Evolutionary conservation across 1,284 basidiomycete species (phyloP), one percentile per base, ranked within the genome.

Genomic region (Gomphus bonarii): DNA sequence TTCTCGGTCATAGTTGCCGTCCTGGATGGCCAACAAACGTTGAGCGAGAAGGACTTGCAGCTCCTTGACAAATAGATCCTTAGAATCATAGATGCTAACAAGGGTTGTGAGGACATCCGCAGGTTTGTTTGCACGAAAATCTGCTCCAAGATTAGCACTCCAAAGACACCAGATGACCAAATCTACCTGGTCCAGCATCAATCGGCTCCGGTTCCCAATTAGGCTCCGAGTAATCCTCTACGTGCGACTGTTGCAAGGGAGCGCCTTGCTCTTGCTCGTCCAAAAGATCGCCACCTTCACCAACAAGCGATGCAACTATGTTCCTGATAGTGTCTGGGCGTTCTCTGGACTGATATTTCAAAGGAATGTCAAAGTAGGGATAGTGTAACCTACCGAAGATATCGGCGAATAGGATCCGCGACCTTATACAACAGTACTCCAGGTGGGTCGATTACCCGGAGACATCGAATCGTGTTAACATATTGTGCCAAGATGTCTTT

Each of bases 171-270:
- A 33, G 51, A 58, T 54, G 36, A 35, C 16, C 25, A 1, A 47
- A 50, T 30, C 63, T 59, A 90, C 88, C 86, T 59, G 91, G 89
- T 0, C 93, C 93, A 46, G 94, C 94, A 68, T 97, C 95, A 55
- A 92, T 79, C 0, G 95, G 92, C 65, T 97, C 93, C 0, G 95
- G 94, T 55, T 88, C 85, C 95, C 95, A 97, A 61, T 87, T 86
- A 0, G 89, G 82, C 67, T 97, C 91, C 1, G 76, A 78, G 64
- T 88, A 97, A 63, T 95, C 88, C 61, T 95, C 92, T n/a, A 81
- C 73, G 58, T 88, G 83, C 9, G 75, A 71, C 58, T 83, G 80
- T 63, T 89, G 83, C 47, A 91, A 69, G 4, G 89, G 82, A 58
- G 83, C 80, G 44, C 85, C 81, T 0, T 85, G 84, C 59, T 91